These are phyloP conservation scores for Logfia minima DNA, from an alignment of 129 eudicot species.

Conservation along the genomic window DNA sequence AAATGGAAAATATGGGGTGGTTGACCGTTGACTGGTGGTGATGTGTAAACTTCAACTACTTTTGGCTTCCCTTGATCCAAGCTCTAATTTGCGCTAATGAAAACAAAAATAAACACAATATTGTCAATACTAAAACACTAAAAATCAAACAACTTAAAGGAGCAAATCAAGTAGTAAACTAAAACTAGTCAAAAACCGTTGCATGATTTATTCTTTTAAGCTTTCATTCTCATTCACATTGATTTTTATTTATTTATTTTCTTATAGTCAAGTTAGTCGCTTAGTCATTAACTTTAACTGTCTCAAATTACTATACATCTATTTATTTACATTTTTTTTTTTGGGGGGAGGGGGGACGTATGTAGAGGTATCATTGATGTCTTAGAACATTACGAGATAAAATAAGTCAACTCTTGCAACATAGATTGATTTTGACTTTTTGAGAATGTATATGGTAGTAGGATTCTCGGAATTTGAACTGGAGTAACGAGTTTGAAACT, in stretches of 20 bases:
- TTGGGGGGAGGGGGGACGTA: background rate
- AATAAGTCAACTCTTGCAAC: background rate
- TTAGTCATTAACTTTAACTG: background rate
- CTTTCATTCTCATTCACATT: slow-evolving; percentile 17
- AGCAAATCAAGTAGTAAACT: slow-evolving; percentile 20
- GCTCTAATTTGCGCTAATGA: slow-evolving; percentile 39
- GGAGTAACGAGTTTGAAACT: background rate
- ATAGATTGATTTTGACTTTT: background rate
- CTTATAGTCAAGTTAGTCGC: background rate
- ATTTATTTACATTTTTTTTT: background rate
- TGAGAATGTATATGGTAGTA: background rate
- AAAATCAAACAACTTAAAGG: slow-evolving; percentile 9
- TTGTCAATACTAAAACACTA: slow-evolving; percentile 21
- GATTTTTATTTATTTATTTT: too few species aligned
- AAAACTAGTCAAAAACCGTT: slow-evolving; percentile 25
- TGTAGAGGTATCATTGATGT: background rate
- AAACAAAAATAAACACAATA: slow-evolving; percentile 23
- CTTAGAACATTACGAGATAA: background rate
- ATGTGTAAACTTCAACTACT: slow-evolving; percentile 31
- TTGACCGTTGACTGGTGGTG: slow-evolving; percentile 32
- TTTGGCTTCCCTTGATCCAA: slow-evolving; percentile 37
- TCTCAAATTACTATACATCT: background rate
- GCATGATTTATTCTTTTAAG: slow-evolving; percentile 13
- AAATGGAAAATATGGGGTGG: background rate
- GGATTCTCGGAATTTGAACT: too few species aligned